Evolutionary conservation across 1,284 basidiomycete genomes (phyloP).

Genomic region (Papiliotrema flavescens): DNA sequence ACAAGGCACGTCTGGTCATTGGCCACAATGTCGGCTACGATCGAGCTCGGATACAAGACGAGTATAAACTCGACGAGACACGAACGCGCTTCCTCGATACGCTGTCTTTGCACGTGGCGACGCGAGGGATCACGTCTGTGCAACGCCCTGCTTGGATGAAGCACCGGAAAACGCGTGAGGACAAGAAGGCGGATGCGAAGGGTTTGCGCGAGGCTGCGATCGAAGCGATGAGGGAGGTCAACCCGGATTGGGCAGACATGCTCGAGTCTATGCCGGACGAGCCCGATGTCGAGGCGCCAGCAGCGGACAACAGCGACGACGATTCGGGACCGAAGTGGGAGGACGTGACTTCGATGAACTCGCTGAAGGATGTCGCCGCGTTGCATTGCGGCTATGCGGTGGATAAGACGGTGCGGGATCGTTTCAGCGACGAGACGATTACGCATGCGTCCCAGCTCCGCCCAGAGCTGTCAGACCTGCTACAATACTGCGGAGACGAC

Average conservation of each 20-base stretch:
- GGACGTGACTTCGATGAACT: conserved; percentile 87
- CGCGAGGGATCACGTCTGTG: conserved; percentile 89
- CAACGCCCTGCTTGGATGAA: conserved; percentile 92
- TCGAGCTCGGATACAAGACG: conserved; percentile 75
- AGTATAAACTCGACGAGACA: conserved; percentile 71
- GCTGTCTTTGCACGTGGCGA: conserved; percentile 90
- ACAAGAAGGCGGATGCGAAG: conserved; percentile 49
- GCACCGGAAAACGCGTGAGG: conserved; percentile 56
- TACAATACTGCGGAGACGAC: conserved; percentile 86
- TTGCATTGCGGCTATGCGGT: conserved; percentile 80
- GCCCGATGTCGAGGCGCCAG: conserved; percentile 41
- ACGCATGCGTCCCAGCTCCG: conserved; percentile 57
- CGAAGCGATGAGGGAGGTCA: conserved; percentile 18
- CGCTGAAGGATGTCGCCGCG: conserved; percentile 84
- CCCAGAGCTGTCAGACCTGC: conserved; percentile 66
- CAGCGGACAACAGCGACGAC: conserved; percentile 28
- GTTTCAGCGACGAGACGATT: conserved; percentile 57
- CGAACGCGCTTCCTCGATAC: conserved; percentile 87
- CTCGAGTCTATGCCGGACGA: conserved; percentile 45
- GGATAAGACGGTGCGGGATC: conserved; percentile 74
- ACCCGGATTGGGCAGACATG: conserved; percentile 24
- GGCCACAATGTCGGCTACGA: conserved; percentile 98
- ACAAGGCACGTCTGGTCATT: conserved; percentile 65
- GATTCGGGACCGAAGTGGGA: conserved; percentile 60
- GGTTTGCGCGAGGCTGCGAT: conserved; percentile 52